Conservation (phyloP, 805 yeast species). For the Nakazawaea anatomiae region DNA sequence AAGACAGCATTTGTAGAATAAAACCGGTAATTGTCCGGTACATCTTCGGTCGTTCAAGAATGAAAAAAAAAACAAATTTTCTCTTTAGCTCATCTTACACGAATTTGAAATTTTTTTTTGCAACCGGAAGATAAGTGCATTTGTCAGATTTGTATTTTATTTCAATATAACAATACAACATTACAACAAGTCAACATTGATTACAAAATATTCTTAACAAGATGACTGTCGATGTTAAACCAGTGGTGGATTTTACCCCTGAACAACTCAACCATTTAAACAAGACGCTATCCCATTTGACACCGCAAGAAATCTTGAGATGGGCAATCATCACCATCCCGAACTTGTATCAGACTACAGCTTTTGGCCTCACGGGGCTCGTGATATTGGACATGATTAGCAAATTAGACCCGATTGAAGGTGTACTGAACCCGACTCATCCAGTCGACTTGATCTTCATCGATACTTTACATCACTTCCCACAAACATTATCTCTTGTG, state of each 20-base stretch:
- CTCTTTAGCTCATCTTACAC: no score
- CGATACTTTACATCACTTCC: constrained; percentile 90
- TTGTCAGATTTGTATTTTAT: not conserved
- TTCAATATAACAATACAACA: no score
- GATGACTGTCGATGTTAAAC: constrained; percentile 12
- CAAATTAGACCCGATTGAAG: constrained; percentile 30
- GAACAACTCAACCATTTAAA: constrained; percentile 66
- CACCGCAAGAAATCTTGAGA: constrained; percentile 67
- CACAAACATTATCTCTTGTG: constrained; percentile 82
- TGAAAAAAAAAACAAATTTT: no score
- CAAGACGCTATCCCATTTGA: constrained; percentile 41
- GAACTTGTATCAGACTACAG: constrained; percentile 81
- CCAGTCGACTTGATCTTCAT: constrained; percentile 75
- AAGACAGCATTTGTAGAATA: no score
- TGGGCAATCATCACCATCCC: constrained; percentile 90
- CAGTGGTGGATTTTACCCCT: constrained; percentile 29
- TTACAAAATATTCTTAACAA: not conserved
- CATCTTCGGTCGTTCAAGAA: no score
- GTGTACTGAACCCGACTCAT: constrained; percentile 18
- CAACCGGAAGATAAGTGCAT: not conserved
- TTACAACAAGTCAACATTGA: no score
- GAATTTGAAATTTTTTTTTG: no score
- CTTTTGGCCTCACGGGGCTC: constrained; percentile 89
- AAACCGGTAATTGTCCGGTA: no score
- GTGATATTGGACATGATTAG: constrained; percentile 82